These are phyloP conservation scores for Microcyclospora pomicola DNA, from an alignment of 2,329 filamentous ascomycete genomes.

Conservation along the genomic window DNA sequence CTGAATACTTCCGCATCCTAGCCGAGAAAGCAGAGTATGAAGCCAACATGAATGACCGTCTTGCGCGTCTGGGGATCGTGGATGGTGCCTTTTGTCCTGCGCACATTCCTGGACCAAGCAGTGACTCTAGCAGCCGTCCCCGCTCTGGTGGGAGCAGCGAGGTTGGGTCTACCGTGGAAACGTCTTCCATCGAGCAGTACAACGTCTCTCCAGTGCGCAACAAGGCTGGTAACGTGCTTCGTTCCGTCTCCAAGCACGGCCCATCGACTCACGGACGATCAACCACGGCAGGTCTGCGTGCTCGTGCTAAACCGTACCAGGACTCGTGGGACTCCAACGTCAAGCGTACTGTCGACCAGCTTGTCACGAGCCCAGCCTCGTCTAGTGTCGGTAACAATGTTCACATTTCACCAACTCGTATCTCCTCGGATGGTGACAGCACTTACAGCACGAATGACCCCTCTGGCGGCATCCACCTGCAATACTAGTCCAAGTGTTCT, in stretches of 20 bases:
- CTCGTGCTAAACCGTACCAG: neutral
- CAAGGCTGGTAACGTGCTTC: neutral
- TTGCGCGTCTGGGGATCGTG: no score
- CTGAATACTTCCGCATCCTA: neutral
- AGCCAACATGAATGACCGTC: neutral
- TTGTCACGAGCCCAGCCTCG: neutral
- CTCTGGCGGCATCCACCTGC: no score
- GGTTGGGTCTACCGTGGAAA: neutral
- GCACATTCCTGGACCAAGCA: no score
- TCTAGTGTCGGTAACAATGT: neutral
- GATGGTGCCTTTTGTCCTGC: no score
- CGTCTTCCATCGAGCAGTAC: neutral
- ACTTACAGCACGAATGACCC: no score
- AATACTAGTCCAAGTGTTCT: no score
- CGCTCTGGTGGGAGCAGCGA: neutral
- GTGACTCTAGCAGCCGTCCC: neutral
- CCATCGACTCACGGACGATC: neutral
- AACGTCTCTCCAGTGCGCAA: neutral
- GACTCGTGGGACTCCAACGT: neutral
- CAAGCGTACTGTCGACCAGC: neutral
- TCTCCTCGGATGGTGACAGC: no score
- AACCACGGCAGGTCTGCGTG: neutral
- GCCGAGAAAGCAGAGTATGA: conserved; percentile 1
- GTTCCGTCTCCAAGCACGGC: neutral
- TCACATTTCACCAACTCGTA: neutral